phyloP scores from a whole-genome alignment of 768 basidiomycete genomes.

The Termitomyces sp. region DNA sequence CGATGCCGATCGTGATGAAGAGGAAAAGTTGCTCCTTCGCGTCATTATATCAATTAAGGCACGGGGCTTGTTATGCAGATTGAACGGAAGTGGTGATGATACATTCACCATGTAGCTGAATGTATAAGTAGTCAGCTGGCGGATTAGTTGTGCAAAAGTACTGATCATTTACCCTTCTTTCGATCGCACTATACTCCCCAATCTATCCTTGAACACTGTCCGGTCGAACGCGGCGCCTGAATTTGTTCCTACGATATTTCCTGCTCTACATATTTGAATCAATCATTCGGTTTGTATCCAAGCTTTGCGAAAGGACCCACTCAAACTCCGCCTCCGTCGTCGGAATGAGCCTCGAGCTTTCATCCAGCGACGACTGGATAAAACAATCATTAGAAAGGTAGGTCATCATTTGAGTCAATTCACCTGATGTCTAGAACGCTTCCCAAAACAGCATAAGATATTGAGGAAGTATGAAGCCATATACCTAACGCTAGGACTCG shows the following conservation, averaged over 20 bases:
- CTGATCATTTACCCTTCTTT: conserved; percentile 44
- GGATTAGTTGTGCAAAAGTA: neutral
- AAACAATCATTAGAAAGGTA: neutral
- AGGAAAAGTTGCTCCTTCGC: conserved; percentile 14
- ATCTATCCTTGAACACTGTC: conserved; percentile 42
- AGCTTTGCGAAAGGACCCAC: conserved; percentile 4
- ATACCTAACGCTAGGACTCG: neutral
- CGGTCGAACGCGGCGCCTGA: conserved; percentile 29
- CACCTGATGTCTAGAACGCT: conserved; percentile 12
- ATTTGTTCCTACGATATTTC: neutral
- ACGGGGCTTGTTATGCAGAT: conserved; percentile 39
- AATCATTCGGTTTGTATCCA: neutral
- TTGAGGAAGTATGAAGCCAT: conserved; percentile 15
- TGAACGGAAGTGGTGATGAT: conserved; percentile 48
- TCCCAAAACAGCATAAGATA: conserved; percentile 19
- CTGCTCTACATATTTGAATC: neutral
- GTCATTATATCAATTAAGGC: conserved; percentile 13
- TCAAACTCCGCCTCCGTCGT: conserved; percentile 10
- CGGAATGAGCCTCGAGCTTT: conserved; percentile 23
- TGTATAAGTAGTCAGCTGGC: neutral
- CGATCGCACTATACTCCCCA: conserved; percentile 47
- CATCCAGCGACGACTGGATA: conserved; percentile 14
- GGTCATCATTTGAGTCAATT: neutral
- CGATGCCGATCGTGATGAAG: conserved; percentile 21
- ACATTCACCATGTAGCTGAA: conserved; percentile 54